These are phyloP conservation scores for Pyrenopolyporus hunteri DNA, from an alignment of 495 filamentous ascomycete species.

Conservation along the genomic window DNA sequence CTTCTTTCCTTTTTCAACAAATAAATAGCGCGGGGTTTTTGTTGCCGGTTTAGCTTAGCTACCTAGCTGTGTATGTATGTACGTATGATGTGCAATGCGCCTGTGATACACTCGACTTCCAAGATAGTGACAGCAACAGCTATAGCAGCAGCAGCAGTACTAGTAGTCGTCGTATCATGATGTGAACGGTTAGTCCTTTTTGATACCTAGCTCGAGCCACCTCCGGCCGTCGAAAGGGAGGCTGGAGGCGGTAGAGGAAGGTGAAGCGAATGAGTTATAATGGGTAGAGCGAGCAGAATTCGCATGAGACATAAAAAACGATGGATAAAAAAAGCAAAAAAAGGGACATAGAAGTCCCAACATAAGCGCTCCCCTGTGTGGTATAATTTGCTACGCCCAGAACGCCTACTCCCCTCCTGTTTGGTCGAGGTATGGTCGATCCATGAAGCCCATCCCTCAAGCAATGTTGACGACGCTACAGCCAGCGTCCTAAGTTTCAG, in stretches of 20 bases:
- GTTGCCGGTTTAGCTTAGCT: neutral
- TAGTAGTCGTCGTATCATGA: neutral
- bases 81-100: neutral
- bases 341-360: conserved; percentile 5
- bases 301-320: no score
- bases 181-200: no score
- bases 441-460: conserved; percentile 14
- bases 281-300: conserved; percentile 1
- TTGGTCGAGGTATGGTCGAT: conserved; percentile 25
- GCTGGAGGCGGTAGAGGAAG: neutral
- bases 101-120: no score
- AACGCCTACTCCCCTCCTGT: conserved; percentile 33
- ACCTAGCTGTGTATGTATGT: neutral
- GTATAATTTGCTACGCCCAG: conserved; percentile 40
- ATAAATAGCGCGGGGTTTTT: no score
- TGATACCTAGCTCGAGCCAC: neutral
- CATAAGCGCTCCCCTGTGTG: conserved; percentile 34
- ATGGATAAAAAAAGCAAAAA: conserved; percentile 11
- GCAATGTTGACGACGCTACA: conserved; percentile 22
- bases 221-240: conserved; percentile 3
- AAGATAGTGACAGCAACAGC: no score
- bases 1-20: no score
- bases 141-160: no score
- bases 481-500: conserved; percentile 23
- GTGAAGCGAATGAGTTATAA: conserved; percentile 31